Evolutionary conservation across 345 rosid species (phyloP).

Genomic region (Eucalyptus microcorys): DNA sequence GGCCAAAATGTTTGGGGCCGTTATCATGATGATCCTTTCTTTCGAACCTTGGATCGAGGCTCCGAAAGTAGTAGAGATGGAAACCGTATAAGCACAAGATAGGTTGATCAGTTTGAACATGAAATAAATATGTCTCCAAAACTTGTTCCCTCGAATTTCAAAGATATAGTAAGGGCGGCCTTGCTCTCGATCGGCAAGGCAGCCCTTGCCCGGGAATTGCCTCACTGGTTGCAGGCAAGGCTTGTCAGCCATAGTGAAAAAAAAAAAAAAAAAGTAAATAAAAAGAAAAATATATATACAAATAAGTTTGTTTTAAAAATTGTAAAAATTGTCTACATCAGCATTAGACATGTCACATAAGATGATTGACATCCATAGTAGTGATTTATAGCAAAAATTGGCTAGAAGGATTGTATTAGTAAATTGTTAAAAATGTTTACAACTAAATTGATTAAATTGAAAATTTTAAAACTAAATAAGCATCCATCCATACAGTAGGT

Average conservation of each 20-base stretch:
- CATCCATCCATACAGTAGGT: background rate
- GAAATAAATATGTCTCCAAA: too few species aligned
- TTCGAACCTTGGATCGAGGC: too few species aligned
- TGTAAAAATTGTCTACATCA: fast-evolving
- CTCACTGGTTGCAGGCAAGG: fast-evolving
- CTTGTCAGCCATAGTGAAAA: fast-evolving
- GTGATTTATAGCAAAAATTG: background rate
- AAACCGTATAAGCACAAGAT: too few species aligned
- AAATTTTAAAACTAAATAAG: background rate
- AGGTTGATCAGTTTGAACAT: too few species aligned
- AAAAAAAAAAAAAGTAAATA: background rate
- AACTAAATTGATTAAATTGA: background rate
- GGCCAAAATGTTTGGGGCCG: too few species aligned
- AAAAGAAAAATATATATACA: background rate
- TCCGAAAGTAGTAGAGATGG: too few species aligned
- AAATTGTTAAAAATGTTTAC: background rate
- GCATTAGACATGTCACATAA: fast-evolving
- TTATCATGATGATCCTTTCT: too few species aligned
- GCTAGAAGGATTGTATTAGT: fast-evolving
- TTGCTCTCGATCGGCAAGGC: too few species aligned
- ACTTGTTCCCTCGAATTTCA: too few species aligned
- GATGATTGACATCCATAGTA: background rate
- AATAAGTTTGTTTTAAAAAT: background rate
- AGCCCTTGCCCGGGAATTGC: too few species aligned
- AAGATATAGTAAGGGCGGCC: too few species aligned